A percentile compares a stretch with the other conserved stretches of the same genome.
phyloP scores from a whole-genome alignment of 1,139 yeast genomes.

The Blastobotrys arbuscula region DNA sequence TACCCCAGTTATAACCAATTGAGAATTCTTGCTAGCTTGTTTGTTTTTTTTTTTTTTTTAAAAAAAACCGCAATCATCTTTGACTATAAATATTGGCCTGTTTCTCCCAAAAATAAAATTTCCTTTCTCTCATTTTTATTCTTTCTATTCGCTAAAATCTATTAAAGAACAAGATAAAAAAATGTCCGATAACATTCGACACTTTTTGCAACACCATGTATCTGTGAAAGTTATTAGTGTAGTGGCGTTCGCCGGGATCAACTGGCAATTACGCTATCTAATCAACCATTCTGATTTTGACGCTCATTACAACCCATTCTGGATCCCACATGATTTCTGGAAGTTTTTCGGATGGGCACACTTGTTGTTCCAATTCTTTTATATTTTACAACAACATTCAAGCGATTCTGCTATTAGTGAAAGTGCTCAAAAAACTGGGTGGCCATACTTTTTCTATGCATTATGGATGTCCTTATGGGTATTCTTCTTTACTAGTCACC shows the following conservation, averaged over 20 bases:
- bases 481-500: slow-evolving; percentile 7
- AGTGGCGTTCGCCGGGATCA: slow-evolving; percentile 12
- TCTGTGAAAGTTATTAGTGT: slow-evolving; percentile 7
- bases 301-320: slow-evolving; percentile 6
- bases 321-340: slow-evolving; percentile 2
- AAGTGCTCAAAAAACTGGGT: slow-evolving; percentile 9
- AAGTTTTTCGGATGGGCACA: slow-evolving; percentile 3
- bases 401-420: slow-evolving; percentile 10
- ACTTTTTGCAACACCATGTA: slow-evolving; percentile 2
- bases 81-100: slow-evolving; percentile 1
- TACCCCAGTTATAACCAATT: too few species aligned
- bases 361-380: slow-evolving; percentile 12
- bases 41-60: too few species aligned
- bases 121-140: neutral
- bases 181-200: neutral
- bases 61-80: too few species aligned
- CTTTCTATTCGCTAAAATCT: neutral
- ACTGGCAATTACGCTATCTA: slow-evolving; percentile 9
- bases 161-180: neutral
- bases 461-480: slow-evolving; percentile 13
- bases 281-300: slow-evolving; percentile 2
- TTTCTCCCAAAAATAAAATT: neutral
- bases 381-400: slow-evolving; percentile 13
- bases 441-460: slow-evolving; percentile 12
- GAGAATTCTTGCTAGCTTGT: too few species aligned